Evolutionary conservation across 805 yeast genomes (phyloP).

Genomic region (Debaryomyces prosopidis): DNA sequence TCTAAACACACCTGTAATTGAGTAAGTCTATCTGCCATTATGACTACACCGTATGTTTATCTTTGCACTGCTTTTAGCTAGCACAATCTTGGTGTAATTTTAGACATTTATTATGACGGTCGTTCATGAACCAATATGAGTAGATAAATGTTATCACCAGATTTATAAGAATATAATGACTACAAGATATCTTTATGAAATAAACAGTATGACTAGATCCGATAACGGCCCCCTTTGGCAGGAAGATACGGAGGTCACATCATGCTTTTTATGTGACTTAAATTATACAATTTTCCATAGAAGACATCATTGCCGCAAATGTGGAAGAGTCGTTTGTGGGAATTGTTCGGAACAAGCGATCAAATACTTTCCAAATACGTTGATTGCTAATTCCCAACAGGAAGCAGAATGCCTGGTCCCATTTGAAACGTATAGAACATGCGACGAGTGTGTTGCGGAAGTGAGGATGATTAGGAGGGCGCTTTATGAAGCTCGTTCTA

Average conservation of each 20-base stretch:
- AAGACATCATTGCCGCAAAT: constrained; percentile 80
- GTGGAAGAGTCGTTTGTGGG: constrained; percentile 80
- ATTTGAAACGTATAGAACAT: constrained; percentile 66
- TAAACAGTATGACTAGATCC: background rate
- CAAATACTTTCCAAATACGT: constrained; percentile 58
- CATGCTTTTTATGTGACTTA: constrained; percentile 57
- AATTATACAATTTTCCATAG: constrained; percentile 63
- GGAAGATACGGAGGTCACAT: constrained; percentile 52
- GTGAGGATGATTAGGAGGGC: constrained; percentile 50
- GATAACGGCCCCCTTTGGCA: constrained; percentile 60
- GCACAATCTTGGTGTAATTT: no score
- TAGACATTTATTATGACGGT: no score
- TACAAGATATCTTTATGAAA: background rate
- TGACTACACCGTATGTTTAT: background rate
- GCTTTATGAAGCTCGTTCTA: constrained; percentile 16
- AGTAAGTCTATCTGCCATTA: constrained; percentile 83
- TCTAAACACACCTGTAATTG: constrained; percentile 89
- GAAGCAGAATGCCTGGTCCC: constrained; percentile 50
- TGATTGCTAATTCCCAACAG: constrained; percentile 56
- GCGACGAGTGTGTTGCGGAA: constrained; percentile 71
- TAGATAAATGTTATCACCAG: no score
- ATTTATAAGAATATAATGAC: no score
- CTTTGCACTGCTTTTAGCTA: no score
- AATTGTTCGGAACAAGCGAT: constrained; percentile 57
- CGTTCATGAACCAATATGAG: no score